Evolutionary conservation across 192 early-diverging fungal species (phyloP).

Genomic region (Lunasporangiospora selenospora): DNA sequence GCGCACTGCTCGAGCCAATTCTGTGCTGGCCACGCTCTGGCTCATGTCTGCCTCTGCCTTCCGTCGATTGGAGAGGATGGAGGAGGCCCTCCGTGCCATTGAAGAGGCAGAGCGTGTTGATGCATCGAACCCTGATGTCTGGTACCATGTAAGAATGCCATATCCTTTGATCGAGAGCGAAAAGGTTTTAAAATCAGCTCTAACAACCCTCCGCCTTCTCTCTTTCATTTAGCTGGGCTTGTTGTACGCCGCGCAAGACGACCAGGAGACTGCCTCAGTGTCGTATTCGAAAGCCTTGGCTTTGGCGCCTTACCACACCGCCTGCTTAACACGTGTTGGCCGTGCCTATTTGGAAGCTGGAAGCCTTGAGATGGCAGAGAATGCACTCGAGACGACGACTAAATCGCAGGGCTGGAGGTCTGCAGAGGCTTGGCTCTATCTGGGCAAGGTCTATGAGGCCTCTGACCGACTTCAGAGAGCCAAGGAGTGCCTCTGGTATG

Average conservation of each 20-base stretch:
- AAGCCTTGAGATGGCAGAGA: conserved; percentile 56
- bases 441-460: conserved; percentile 53
- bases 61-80: conserved; percentile 48
- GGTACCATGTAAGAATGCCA: conserved; percentile 46
- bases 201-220: not conserved
- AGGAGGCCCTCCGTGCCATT: conserved; percentile 58
- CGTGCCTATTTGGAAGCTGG: conserved; percentile 48
- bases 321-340: conserved; percentile 50
- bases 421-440: conserved; percentile 68
- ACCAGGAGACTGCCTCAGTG: conserved; percentile 45
- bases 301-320: conserved; percentile 46
- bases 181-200: not conserved
- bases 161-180: not conserved
- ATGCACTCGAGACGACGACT: conserved; percentile 53
- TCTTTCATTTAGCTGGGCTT: conserved; percentile 32
- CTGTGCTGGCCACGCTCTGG: conserved; percentile 55
- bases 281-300: conserved; percentile 57
- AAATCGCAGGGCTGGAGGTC: conserved; percentile 62
- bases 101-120: conserved; percentile 58
- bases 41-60: conserved; percentile 54
- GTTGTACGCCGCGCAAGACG: conserved; percentile 31
- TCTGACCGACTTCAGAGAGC: conserved; percentile 43
- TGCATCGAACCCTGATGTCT: conserved; percentile 53
- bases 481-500: conserved; percentile 65
- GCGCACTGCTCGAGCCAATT: conserved; percentile 48